Percentiles rank a stretch among this genome's conserved stretches.
Evolutionary conservation across 106 monocot species (phyloP).

Genomic region (Acorus calamus): DNA sequence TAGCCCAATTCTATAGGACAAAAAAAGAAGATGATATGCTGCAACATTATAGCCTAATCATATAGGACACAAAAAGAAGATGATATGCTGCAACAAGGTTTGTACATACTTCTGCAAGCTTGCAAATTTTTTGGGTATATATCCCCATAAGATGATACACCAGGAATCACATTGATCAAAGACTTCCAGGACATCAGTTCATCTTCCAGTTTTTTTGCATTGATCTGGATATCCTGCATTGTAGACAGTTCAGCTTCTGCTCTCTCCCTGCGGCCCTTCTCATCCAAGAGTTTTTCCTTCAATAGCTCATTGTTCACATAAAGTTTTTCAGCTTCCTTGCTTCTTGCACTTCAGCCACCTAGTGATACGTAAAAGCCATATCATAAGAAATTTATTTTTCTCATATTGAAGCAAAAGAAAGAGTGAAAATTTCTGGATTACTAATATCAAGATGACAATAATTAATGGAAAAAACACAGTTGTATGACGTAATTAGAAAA

Average conservation of each 20-base stretch:
- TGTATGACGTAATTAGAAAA: background rate
- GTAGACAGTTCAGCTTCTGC: conserved; percentile 58
- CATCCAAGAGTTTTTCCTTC: conserved; percentile 78
- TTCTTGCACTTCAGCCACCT: conserved; percentile 90
- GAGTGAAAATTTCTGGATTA: too few species aligned
- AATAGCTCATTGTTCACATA: conserved; percentile 55
- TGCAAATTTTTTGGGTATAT: conserved; percentile 61
- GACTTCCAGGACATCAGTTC: conserved; percentile 70
- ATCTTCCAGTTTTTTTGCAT: conserved; percentile 49
- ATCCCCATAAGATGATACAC: conserved; percentile 58
- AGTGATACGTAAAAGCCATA: background rate
- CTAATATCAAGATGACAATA: too few species aligned
- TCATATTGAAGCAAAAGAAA: too few species aligned
- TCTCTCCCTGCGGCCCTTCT: conserved; percentile 63
- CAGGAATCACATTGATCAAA: conserved; percentile 70
- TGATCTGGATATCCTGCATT: conserved; percentile 45
- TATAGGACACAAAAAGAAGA: background rate
- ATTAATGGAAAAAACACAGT: background rate
- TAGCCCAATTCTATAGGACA: too few species aligned
- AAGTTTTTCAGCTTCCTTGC: conserved; percentile 76
- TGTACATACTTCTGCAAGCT: conserved; percentile 60
- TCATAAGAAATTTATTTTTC: too few species aligned
- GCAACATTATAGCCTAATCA: background rate
- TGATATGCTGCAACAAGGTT: background rate
- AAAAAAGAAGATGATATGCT: background rate